A percentile compares a stretch with the other conserved stretches of the same genome.
Conservation (phyloP, 352 stramenopile species). For the Nothophytophthora sp. region DNA sequence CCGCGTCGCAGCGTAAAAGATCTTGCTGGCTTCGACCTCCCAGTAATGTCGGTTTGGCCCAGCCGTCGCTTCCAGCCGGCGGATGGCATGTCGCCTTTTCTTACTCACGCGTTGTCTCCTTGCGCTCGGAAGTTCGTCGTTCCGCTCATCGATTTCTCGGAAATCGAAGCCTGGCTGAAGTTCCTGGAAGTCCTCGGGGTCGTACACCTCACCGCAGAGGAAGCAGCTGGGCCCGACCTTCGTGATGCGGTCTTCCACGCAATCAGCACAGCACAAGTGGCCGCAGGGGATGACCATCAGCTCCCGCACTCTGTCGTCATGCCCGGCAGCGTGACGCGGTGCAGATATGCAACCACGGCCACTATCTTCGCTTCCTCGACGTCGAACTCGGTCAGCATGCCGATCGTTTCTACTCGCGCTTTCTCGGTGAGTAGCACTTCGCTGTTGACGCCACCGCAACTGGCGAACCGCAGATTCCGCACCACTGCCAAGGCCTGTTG, state of each 20-base stretch:
- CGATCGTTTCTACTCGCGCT: slow-evolving; percentile 47
- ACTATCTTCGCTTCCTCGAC: slow-evolving; percentile 29
- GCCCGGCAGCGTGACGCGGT: slow-evolving; percentile 27
- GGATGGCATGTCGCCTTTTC: slow-evolving; percentile 1
- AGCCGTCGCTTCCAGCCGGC: slow-evolving; percentile 7
- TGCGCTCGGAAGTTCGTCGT: slow-evolving; percentile 1
- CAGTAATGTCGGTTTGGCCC: slow-evolving; percentile 14
- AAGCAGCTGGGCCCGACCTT: slow-evolving; percentile 39
- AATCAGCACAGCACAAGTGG: slow-evolving; percentile 91
- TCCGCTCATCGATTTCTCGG: slow-evolving; percentile 7
- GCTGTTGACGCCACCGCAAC: slow-evolving; percentile 41
- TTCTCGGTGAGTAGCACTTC: slow-evolving; percentile 30
- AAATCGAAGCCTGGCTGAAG: slow-evolving; percentile 62
- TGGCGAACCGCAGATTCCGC: slow-evolving; percentile 43
- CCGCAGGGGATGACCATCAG: slow-evolving; percentile 91
- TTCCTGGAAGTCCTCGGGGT: slow-evolving; percentile 83
- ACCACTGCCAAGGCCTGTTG: slow-evolving; percentile 40
- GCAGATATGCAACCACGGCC: slow-evolving; percentile 40
- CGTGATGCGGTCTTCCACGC: slow-evolving; percentile 65
- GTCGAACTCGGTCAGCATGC: slow-evolving; percentile 24
- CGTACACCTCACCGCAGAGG: slow-evolving; percentile 42
- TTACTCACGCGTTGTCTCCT: slow-evolving; percentile 2
- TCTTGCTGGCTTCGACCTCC: slow-evolving; percentile 45
- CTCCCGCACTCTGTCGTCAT: slow-evolving; percentile 54
- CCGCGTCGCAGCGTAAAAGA: slow-evolving; percentile 55